A percentile compares a stretch with the other conserved stretches of the same genome.
Conservation (phyloP, 495 filamentous ascomycete genomes). For the Neurospora tetraspora region DNA sequence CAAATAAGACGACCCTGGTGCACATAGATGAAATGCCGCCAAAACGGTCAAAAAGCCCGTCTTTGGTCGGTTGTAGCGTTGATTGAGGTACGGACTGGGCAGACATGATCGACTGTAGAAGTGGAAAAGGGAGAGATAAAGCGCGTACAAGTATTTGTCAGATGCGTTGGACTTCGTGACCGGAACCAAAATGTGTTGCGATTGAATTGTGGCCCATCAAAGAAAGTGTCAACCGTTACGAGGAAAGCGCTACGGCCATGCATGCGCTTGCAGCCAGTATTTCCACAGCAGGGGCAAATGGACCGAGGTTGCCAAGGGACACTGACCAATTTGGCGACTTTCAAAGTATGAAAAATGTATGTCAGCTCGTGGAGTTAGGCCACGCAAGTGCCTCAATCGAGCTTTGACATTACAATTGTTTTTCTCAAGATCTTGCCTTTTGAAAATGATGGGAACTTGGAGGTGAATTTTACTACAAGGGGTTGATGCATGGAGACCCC, state of each 20-base stretch:
- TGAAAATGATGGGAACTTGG: background rate
- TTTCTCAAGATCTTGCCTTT: background rate
- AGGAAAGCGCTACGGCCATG: background rate
- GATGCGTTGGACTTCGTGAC: background rate
- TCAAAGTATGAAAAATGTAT: fast-evolving
- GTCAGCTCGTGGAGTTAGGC: fast-evolving
- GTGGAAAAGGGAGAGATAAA: background rate
- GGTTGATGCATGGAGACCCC: background rate
- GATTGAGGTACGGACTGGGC: too few species aligned
- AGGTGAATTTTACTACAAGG: background rate
- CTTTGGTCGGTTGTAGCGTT: too few species aligned
- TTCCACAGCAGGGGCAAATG: background rate
- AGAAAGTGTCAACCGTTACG: background rate
- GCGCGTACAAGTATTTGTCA: too few species aligned
- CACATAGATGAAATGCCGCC: too few species aligned
- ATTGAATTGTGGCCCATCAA: background rate
- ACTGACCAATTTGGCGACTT: background rate
- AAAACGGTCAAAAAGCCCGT: too few species aligned
- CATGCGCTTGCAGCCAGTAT: background rate
- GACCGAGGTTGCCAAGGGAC: background rate
- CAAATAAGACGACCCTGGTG: too few species aligned
- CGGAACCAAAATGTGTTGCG: background rate
- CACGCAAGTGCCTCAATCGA: fast-evolving
- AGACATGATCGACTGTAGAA: too few species aligned
- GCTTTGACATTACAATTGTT: background rate